Evolutionary conservation across 1,284 basidiomycete genomes (phyloP).

Genomic region (Cystobasidiaceae sp.): DNA sequence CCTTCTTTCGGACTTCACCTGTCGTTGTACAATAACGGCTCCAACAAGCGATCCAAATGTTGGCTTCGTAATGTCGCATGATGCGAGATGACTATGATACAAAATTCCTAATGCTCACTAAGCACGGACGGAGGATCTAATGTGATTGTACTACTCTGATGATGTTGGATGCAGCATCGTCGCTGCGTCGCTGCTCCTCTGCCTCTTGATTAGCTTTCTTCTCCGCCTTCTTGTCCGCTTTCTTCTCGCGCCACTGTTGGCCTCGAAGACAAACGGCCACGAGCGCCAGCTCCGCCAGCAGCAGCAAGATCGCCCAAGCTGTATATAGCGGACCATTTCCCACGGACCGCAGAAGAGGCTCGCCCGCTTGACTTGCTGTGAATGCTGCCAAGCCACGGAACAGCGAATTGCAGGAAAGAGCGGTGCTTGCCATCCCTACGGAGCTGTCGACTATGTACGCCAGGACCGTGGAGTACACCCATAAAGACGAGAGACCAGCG

Average conservation of each 20-base stretch:
- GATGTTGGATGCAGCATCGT: not conserved
- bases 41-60: too few relatives aligned
- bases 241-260: slow-evolving; percentile 7
- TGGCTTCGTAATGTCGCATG: too few relatives aligned
- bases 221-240: not conserved
- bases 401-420: slow-evolving; percentile 62
- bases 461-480: slow-evolving; percentile 62
- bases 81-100: too few relatives aligned
- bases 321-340: slow-evolving; percentile 39
- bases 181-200: not conserved
- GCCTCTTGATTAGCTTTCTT: not conserved
- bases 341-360: slow-evolving; percentile 32
- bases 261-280: slow-evolving; percentile 3
- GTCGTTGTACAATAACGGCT: too few relatives aligned
- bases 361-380: slow-evolving; percentile 31
- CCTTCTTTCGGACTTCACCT: too few relatives aligned
- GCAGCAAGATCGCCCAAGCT: slow-evolving; percentile 14
- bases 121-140: too few relatives aligned
- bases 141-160: not conserved
- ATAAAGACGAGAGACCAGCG: slow-evolving; percentile 50
- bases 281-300: slow-evolving; percentile 2
- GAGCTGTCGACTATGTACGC: slow-evolving; percentile 66
- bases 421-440: slow-evolving; percentile 62
- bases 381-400: slow-evolving; percentile 54
- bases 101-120: too few relatives aligned